Evolutionary conservation across 169 alveolate genomes (phyloP), one percentile per base, ranked within the genome.

Genomic region (Cryptosporidium bovis): DNA sequence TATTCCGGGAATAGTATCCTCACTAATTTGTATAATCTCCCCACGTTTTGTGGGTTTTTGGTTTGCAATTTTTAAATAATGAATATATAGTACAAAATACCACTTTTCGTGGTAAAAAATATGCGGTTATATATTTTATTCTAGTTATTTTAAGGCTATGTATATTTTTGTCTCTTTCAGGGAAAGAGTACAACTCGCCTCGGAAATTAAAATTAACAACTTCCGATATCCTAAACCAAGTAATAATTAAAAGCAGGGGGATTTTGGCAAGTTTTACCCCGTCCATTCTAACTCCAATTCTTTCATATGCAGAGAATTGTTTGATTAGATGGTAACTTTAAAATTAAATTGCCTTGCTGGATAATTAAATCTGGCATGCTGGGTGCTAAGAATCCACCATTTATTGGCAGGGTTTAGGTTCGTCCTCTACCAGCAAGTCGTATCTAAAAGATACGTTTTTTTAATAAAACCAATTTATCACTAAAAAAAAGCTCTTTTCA

Each of bases 381-480:
- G 87, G 87, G 46, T 77, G 87, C 87, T 77, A 27, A 77, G 18
- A 77, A 62, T 71, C 87, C 71, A 46, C 87, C 87, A 36, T 13
- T 66, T 13, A 60, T 55, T 60, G 87, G 87, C 64, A 60, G 71
- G 87, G 87, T 62, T 77, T 40, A 77, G 87, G 87, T 77, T 77
- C 87, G 87, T 71, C 87, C 87, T 77, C 87, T 60, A 77, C 87
- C 87, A 77, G 87, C 71, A 62, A 77, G 87, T 77, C 87, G 87
- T 77, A 77, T 77, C 87, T 58, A 7, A 44, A 2, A 56, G 87
- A 77, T 77, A 60, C 87, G 87, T 77, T 77, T 77, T 68, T 77
- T 77, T 58, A 33, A 34, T 27, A 46, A 60, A 77, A 77, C 87
- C 71, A 77, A 77, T 77, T 51, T 77, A 77, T 77, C 87, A 34